A percentile compares a stretch with the other conserved stretches of the same genome.
Conservation (phyloP, 228 moss, liverwort and hornwort species). For the Sphagnum magellanicum region DNA sequence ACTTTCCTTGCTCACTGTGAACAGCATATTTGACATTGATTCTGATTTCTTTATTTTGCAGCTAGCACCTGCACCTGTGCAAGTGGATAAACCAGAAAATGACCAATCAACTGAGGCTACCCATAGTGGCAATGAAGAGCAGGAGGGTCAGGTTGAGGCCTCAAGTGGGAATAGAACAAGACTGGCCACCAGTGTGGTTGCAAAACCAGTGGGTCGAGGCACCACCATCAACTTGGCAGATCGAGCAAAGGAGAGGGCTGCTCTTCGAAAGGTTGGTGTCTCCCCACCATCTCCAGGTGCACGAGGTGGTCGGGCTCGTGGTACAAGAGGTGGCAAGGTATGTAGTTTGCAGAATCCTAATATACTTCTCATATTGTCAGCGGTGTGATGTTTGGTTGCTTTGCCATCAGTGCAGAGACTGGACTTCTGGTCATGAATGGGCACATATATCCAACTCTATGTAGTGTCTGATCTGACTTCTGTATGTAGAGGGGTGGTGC, state of each 20-base stretch:
- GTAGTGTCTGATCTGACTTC: no score
- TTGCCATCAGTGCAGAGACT: slow-evolving; percentile 1
- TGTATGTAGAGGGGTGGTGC: slow-evolving; percentile 57
- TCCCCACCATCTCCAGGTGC: slow-evolving; percentile 66
- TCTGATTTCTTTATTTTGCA: no score
- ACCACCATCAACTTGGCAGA: slow-evolving; percentile 94
- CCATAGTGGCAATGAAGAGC: slow-evolving; percentile 23
- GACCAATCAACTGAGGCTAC: slow-evolving; percentile 17
- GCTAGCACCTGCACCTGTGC: no score
- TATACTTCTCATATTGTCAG: not conserved
- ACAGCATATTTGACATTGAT: no score
- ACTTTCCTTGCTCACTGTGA: no score
- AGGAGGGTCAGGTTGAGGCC: slow-evolving; percentile 19
- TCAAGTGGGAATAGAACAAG: slow-evolving; percentile 52
- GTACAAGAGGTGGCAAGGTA: slow-evolving; percentile 62
- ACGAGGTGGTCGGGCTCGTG: slow-evolving; percentile 74
- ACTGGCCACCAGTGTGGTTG: slow-evolving; percentile 42
- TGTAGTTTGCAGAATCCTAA: not conserved
- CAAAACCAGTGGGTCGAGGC: slow-evolving; percentile 40
- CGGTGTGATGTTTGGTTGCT: not conserved
- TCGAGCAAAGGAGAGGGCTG: slow-evolving; percentile 84
- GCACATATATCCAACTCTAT: not conserved
- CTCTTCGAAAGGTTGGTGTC: slow-evolving; percentile 52
- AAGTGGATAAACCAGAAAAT: slow-evolving; percentile 16
- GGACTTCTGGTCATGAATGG: not conserved